Base-by-base conservation (phyloP, 371 early-diverging fungal species). In the Sporodiniella umbellata region DNA sequence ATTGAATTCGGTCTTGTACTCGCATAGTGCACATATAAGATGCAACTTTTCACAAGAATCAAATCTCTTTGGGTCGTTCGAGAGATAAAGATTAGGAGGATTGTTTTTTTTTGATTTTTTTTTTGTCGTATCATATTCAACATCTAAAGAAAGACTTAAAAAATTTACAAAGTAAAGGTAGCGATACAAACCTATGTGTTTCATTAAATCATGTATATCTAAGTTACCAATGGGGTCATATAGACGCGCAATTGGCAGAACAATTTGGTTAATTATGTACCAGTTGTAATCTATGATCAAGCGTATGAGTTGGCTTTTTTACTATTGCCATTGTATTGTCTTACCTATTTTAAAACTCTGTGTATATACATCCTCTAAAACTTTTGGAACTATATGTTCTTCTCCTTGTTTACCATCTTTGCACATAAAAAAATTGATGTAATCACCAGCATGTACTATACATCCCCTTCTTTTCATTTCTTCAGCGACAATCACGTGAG, bases 391-490 rank as follows among this genome's bases (percentile, higher is more conserved):
- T 4, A 14, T 17, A 5, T 33, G 12, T 0, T 1, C 2, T 15
- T 10, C 12, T 14, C 60, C 64, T 45, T 63, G 71, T 21, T 59
- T 64, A 19, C 75, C 73, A 1, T 68, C 72, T 33, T 74, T 60
- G 48, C 97, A 94, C 30, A 99, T 94, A 5, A 99, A 84, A 64
- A 93, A 99, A 0, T 94, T 89, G 17, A 99, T 80, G 1, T 94
- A 90, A 52, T 98, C 99, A 23, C 95, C 97, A 3, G 80, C 71
- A 8, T 86, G 75, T 25, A 88, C 84, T n/a, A 67, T 64, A 14
- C 72, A 46, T 22, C 93, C 93, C 39, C 69, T 61, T 30, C 78
- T 64, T 58, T 88, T 86, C 75, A 96, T 74, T 3, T 85, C 73
- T 15, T 89, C 68, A 4, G 99, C 99, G 0, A 99, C 98, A 35